Evolutionary conservation across 352 stramenopile species (phyloP).

Genomic region (Phytophthora kernoviae): DNA sequence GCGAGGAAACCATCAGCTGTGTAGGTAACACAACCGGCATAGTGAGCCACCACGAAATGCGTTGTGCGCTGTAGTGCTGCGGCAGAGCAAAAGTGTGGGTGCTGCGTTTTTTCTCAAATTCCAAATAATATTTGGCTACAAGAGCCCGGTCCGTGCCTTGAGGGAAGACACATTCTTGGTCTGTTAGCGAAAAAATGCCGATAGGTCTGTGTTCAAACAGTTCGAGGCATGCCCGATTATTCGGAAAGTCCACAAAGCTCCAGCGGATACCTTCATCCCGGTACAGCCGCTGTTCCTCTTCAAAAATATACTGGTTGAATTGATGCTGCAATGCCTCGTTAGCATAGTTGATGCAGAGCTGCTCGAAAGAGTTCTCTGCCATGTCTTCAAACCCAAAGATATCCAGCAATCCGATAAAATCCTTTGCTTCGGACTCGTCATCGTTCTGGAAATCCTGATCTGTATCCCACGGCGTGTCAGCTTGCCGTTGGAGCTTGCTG

Average conservation of each 20-base stretch:
- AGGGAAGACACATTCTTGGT: constrained; percentile 85
- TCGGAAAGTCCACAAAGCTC: constrained; percentile 78
- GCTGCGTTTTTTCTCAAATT: constrained; percentile 68
- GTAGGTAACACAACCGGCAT: constrained; percentile 85
- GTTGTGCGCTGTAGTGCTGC: constrained; percentile 53
- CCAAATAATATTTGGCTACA: constrained; percentile 76
- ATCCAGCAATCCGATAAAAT: constrained; percentile 86
- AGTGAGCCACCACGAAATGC: constrained; percentile 88
- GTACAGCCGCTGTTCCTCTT: constrained; percentile 86
- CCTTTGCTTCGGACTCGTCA: constrained; percentile 15
- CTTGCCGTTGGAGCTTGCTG: constrained; percentile 65
- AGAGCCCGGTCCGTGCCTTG: constrained; percentile 74
- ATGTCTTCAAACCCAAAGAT: constrained; percentile 93
- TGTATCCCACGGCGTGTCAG: constrained; percentile 8
- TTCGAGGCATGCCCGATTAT: constrained; percentile 80
- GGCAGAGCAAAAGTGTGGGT: constrained; percentile 62
- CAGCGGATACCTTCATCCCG: constrained; percentile 76
- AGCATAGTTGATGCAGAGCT: constrained; percentile 92
- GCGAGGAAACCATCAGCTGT: constrained; percentile 78
- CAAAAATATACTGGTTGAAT: constrained; percentile 94
- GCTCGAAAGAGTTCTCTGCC: constrained; percentile 85
- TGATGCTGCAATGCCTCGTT: constrained; percentile 90
- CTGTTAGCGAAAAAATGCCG: constrained; percentile 82
- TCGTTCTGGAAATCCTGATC: constrained; percentile 18
- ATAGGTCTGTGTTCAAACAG: constrained; percentile 81